Base-by-base conservation (phyloP, 2,329 filamentous ascomycete genomes). In the Aureobasidium lini region DNA sequence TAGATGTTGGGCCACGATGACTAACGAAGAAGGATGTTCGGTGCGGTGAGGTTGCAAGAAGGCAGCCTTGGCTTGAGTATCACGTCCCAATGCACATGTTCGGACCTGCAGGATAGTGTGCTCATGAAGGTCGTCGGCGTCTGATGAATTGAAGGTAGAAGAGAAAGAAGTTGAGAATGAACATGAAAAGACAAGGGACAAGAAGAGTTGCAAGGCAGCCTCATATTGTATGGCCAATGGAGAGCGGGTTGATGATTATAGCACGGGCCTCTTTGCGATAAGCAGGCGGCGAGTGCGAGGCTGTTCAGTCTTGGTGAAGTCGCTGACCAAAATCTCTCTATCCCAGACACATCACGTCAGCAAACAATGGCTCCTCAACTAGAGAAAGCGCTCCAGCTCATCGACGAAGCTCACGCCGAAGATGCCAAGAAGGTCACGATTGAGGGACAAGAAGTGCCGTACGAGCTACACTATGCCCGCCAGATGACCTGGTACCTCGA, bases 401-500 rank as follows among this genome's bases (percentile, higher is more conserved):
- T 95, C 68, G 89, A 94, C 75, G 80, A 81, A 58, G 89, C 87
- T 0, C 88, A 90, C 73, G 75, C 82, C 59, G 73, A 81, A 64
- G 88, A 91, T 70, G 87, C 88, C 4, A 87, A 77, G 67, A 79
- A 77, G 61, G 77, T 74, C 15, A 70, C 76, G 31, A 68, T 76
- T 60, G 73, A 78, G 57, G 73, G 70, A 61, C 69, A 72, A 36
- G 66, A 73, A 56, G 67, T 85, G 1, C 87, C 89, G 0, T 91
- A 90, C 73, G 90, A 95, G 73, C 84, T 93, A 1, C 85, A 90
- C 75, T 95, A 95, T 70, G 89, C 90, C 6, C 79, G 81, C 53
- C 85, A 90, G 72, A 92, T 92, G 87, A 90, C 87, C 53, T 74
- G 77, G 34, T 94, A 88, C 79, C 84, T 95, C 34, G 70, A 77